Base-by-base conservation (phyloP, 352 stramenopile species). In the Halophytophthora batemanensis region DNA sequence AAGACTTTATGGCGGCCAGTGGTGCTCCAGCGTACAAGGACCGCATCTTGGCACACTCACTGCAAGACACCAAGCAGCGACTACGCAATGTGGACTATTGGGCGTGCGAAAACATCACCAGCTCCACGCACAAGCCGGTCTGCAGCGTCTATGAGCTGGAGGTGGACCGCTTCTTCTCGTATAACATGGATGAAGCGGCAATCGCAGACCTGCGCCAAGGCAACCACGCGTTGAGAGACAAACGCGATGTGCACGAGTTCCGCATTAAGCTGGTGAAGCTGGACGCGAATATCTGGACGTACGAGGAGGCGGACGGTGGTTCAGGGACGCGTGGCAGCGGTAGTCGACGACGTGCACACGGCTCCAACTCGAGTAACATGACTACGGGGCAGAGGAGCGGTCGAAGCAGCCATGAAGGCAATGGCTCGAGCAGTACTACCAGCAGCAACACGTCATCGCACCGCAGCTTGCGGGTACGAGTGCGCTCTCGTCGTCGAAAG, bases 221-320 rank as follows among this genome's bases (percentile, higher is more conserved):
- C 0, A 82, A 83, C 21, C 58, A 75, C 43, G 65, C 73, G 8
- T 50, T 89, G 12, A 68, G 67, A 2, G 75, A 89, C 39, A 87
- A 87, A 48, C 66, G 54, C 6, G 70, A 82, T 28, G 66, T 91
- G 31, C 62, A 76, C 29, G 74, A 91, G 47, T 89, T 86, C 47
- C 74, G 77, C 45, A 74, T 91, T 40, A 84, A 89, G 53, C 40
- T 91, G 17, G 66, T 81, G 3, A 87, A 87, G 47, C 62, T 91
- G 22, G 81, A 91, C 46, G 81, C 77, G 2, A 87, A 86, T 44
- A 82, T 91, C 21, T 91, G 81, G 81, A 82, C 71, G 18, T 86
- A 89, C 37, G 64, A 74, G 48, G 61, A 73, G 25, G 47, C 51
- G 14, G 59, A 69, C 37, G 45, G 55, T 33, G 56, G 61, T 10